Conservation (phyloP, 441 rosid species). For the Pelargonium myrrhifolium region DNA sequence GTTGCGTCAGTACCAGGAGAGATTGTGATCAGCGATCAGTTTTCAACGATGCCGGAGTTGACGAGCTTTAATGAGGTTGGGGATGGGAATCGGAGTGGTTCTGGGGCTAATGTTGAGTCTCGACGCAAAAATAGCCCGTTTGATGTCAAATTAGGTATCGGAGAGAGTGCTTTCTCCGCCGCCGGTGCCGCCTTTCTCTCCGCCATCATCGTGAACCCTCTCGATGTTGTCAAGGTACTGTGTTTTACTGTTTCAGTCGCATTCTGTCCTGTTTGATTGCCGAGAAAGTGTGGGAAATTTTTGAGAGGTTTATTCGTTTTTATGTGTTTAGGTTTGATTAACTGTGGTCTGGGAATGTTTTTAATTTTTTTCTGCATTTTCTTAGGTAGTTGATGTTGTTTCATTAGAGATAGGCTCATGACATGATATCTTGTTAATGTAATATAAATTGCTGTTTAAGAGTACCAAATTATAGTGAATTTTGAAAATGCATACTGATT, state of each 20-base stretch:
- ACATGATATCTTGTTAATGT: neutral
- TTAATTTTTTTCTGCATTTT: neutral
- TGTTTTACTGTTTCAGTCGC: neutral
- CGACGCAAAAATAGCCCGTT: neutral
- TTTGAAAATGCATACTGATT: neutral
- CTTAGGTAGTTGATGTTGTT: neutral
- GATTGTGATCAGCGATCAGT: slow-evolving; percentile 1
- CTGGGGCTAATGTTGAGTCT: neutral
- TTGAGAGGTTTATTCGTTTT: too few species aligned
- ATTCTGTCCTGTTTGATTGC: neutral
- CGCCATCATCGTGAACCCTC: slow-evolving; percentile 2
- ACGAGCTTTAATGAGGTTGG: neutral
- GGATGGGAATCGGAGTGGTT: neutral
- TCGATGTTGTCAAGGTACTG: neutral
- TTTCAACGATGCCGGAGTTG: slow-evolving; percentile 4
- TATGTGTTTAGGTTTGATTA: neutral
- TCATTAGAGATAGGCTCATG: neutral
- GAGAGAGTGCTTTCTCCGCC: slow-evolving; percentile 3
- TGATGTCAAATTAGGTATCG: neutral
- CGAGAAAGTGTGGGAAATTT: too few species aligned
- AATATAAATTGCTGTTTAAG: neutral
- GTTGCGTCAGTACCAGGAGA: neutral
- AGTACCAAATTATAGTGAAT: neutral
- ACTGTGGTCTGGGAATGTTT: neutral
- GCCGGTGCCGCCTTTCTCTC: slow-evolving; percentile 1